Percentiles rank a stretch among this genome's conserved stretches.
phyloP scores from a whole-genome alignment of 2,329 filamentous ascomycete genomes.

The Penicillium corylophilum region DNA sequence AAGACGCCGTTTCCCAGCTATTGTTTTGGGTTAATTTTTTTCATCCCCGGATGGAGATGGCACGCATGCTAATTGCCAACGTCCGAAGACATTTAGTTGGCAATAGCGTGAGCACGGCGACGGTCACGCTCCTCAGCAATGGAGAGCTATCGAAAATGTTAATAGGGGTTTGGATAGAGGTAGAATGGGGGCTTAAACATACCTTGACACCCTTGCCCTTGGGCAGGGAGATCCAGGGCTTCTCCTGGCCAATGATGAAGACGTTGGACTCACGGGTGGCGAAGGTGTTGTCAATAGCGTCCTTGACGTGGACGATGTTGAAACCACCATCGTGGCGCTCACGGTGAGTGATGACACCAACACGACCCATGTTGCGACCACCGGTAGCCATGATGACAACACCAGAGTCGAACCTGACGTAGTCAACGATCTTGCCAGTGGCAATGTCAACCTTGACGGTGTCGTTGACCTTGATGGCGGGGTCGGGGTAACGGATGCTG shows the following conservation, averaged over 20 bases:
- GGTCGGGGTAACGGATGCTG: conserved; percentile 99
- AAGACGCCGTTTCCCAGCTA: conserved; percentile 36
- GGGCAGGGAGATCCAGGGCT: conserved; percentile 98
- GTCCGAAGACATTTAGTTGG: conserved; percentile 45
- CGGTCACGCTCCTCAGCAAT: conserved; percentile 99
- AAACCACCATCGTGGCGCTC: conserved; percentile 99
- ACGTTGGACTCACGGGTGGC: conserved; percentile 99
- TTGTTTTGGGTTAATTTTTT: conserved; percentile 28
- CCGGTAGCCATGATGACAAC: conserved; percentile 97
- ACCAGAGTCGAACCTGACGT: conserved; percentile 98
- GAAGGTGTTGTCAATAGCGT: conserved; percentile 99
- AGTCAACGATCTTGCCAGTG: conserved; percentile 97
- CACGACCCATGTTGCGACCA: conserved; percentile 99
- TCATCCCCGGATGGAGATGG: conserved; percentile 15
- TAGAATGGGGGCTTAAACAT: conserved; percentile 23
- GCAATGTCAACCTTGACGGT: conserved; percentile 98
- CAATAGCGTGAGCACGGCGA: conserved; percentile 70
- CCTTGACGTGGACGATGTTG: conserved; percentile 99
- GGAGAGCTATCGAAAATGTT: conserved; percentile 61
- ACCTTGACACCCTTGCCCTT: conserved; percentile 99
- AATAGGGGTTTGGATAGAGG: conserved; percentile 11
- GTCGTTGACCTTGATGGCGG: conserved; percentile 99
- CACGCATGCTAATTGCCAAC: conserved; percentile 20
- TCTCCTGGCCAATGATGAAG: conserved; percentile 97
- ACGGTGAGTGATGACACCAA: conserved; percentile 99